These are phyloP conservation scores for Picochlorum sp. DNA, from an alignment of 139 green algal genomes.

Conservation along the genomic window DNA sequence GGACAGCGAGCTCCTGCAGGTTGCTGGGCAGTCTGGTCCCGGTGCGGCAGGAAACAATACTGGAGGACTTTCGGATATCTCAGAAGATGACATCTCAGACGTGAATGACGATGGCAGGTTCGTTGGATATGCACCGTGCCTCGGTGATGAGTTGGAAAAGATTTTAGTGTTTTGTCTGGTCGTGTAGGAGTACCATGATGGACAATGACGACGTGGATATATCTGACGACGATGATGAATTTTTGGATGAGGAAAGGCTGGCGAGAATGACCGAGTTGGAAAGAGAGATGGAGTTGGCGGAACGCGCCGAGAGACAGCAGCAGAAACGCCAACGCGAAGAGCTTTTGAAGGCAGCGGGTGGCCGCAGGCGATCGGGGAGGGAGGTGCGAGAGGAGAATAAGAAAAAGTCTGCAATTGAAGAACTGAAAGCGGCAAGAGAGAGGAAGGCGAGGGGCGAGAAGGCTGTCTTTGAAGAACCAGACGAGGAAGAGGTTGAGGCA, in stretches of 20 bases:
- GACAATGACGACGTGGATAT: conserved; percentile 12
- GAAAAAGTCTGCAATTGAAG: conserved; percentile 39
- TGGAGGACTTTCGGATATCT: not conserved
- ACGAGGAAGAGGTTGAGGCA: conserved; percentile 5
- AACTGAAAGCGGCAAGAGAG: conserved; percentile 31
- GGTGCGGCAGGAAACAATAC: not conserved
- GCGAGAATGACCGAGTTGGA: conserved; percentile 57
- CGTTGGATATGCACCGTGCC: not conserved
- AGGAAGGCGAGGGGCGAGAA: conserved; percentile 15
- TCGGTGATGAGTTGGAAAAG: not conserved
- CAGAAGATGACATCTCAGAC: conserved; percentile 1
- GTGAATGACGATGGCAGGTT: conserved; percentile 5
- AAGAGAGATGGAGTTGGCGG: conserved; percentile 50
- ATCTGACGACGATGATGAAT: conserved; percentile 21
- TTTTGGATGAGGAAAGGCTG: conserved; percentile 30
- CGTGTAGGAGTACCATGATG: not conserved
- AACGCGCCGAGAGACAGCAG: conserved; percentile 36
- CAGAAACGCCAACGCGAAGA: conserved; percentile 24
- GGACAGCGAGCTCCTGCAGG: too few relatives aligned
- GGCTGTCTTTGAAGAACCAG: not conserved
- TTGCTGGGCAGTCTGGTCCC: too few relatives aligned
- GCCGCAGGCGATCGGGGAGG: conserved; percentile 8
- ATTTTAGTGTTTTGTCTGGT: not conserved
- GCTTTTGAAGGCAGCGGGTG: conserved; percentile 15
- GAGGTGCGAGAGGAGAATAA: conserved; percentile 26